phyloP scores from a whole-genome alignment of 768 basidiomycete species.

The Naganishia onofrii region DNA sequence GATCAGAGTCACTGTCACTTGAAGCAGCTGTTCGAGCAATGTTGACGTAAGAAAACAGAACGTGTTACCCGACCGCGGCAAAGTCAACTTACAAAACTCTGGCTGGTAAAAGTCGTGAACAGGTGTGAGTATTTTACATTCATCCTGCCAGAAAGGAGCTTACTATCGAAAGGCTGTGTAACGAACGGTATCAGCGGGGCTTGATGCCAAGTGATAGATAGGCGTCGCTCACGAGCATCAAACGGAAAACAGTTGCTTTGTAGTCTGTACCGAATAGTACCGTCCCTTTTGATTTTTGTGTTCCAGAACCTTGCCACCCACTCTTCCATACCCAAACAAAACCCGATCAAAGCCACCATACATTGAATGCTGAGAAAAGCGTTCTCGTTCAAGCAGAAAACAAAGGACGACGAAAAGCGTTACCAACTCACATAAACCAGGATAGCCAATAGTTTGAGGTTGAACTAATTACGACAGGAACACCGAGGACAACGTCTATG shows the following conservation, averaged over 20 bases:
- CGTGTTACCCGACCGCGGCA: no score
- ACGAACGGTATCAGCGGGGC: not conserved
- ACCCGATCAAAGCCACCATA: not conserved
- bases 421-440: not conserved
- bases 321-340: conserved; percentile 1
- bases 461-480: not conserved
- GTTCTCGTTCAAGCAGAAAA: no score
- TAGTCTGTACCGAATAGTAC: not conserved
- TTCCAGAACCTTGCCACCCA: not conserved
- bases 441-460: conserved; percentile 7
- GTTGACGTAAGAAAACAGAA: no score
- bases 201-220: no score
- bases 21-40: not conserved
- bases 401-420: no score
- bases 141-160: not conserved
- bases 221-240: not conserved
- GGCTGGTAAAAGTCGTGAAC: not conserved
- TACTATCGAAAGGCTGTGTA: conserved; percentile 12
- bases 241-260: not conserved
- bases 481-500: not conserved
- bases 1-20: conserved; percentile 4
- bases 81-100: conserved; percentile 17
- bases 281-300: not conserved
- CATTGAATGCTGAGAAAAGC: not conserved
- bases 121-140: no score